Evolutionary conservation across 2,329 filamentous ascomycete species (phyloP), one percentile per base, ranked within the genome.

Genomic region (Colletotrichum simmondsii): DNA sequence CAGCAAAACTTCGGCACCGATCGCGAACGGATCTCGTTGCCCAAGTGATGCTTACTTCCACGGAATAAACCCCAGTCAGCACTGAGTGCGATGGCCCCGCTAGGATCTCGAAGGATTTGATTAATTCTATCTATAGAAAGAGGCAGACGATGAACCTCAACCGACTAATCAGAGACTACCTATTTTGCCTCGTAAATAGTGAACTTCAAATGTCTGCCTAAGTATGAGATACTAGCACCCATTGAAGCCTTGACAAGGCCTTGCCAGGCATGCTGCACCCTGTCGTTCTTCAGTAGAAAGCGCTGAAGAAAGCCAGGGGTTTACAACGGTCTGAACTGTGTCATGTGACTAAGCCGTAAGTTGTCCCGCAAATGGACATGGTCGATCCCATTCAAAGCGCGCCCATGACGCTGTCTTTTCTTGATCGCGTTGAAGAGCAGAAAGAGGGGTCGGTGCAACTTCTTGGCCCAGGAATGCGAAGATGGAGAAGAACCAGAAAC

Each of bases 401-500:
- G 30, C 28, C 32, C 16, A 24, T 8, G 26, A 42, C 16, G 35
- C 24, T 26, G 14, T 22, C n/a, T 22, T 52, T 59, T 59, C 37
- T 37, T 19, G 16, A 14, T 24, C 37, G 26, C 19, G 26, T 11
- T 57, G 54, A 16, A 35, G 46, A 63, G 7, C 19, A 35, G 30
- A 42, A 28, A 49, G 28, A 35, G 11, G n/a, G 60, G 52, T n/a
- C 5, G 42, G 10, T 63, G 28, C 28, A 28, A n/a, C 10, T 16
- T 22, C 6, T 24, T 19, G n/a, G 8, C 8, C 12, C 37, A 26
- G 30, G 19, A 10, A 5, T 22, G 26, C 16, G 16, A 64, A 22
- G 3, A 71, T 71, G 68, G 64, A 71, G 57, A 71, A 62, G 37
- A 62, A 24, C 49, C 22, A 57, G 16, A 68, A 57, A 52, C 57